Base-by-base conservation (phyloP, 1,284 basidiomycete species). In the Pascua guehoae region DNA sequence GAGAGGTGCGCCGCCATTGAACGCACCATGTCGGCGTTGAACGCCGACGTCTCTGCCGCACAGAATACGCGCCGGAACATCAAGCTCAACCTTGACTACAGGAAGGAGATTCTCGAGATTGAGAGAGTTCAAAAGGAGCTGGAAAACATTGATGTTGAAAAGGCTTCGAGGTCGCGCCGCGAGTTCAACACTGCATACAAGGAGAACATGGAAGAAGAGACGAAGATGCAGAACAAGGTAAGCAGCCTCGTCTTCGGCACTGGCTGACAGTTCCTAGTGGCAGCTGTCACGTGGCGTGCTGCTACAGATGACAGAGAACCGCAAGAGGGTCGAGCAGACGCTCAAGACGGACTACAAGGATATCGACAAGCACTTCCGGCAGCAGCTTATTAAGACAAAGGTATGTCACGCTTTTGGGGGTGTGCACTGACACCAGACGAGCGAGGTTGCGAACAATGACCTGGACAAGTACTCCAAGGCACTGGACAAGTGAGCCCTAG, bases 401-500 rank as follows among this genome's bases (percentile, higher is more conserved):
- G 24, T 32, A 4, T 3, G 24, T 7, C 24, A 7, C 83, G 91
- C 4, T 32, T 32, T 32, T 32, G 24, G 7, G 24, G 7, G 24
- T 32, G 24, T 32, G 24, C 24, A 32, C 24, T 32, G 24, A 32
- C 24, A 7, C 4, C 24, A 32, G 91, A 89, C 93, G 78, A 88
- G 91, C 38, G 91, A 95, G 74, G 89, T 94, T 84, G 91, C 92
- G 1, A 95, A 93, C 74, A 88, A 85, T 58, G 93, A 97, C 75
- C 78, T 99, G 53, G 94, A 98, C 78, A 98, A 98, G 79, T 98
- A 98, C 64, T 89, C 86, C 8, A 98, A 97, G 74, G 96, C 93
- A 1, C 78, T 97, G 47, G 93, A 97, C 79, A 90, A 89, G 94
- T 91, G 68, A 71, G 85, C 75, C 49, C 14, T 18, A 0, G 2